phyloP scores from a whole-genome alignment of 352 stramenopile genomes.

The Halophytophthora batemanensis region DNA sequence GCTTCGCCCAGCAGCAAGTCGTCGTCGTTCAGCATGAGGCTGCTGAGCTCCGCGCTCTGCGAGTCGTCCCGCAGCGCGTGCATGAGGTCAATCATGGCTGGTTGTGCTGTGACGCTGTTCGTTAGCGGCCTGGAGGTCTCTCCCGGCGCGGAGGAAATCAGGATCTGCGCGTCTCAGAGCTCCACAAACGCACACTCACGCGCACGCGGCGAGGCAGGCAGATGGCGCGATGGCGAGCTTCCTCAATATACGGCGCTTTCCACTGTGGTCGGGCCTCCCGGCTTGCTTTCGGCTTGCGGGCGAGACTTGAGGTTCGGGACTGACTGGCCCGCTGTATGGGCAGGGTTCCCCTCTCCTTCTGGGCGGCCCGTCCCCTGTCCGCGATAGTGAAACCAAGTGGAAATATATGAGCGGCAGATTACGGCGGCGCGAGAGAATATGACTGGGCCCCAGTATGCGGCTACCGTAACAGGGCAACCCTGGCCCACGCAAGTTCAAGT shows the following conservation, averaged over 20 bases:
- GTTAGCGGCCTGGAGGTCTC: neutral
- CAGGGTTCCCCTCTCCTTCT: too few relatives aligned
- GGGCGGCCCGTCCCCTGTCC: too few relatives aligned
- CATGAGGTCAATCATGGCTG: slow-evolving; percentile 30
- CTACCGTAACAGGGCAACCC: neutral
- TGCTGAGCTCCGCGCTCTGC: slow-evolving; percentile 16
- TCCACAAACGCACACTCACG: too few relatives aligned
- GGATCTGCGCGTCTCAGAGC: slow-evolving; percentile 1
- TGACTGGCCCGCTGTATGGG: too few relatives aligned
- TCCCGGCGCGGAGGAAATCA: slow-evolving; percentile 13
- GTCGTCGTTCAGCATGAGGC: slow-evolving; percentile 26
- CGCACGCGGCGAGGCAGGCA: too few relatives aligned
- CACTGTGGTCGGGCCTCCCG: too few relatives aligned
- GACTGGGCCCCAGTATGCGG: neutral
- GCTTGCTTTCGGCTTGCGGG: too few relatives aligned
- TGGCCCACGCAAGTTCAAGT: slow-evolving; percentile 13
- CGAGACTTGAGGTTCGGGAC: too few relatives aligned
- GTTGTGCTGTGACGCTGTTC: slow-evolving; percentile 9
- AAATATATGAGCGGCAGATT: too few relatives aligned
- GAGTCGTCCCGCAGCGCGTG: slow-evolving; percentile 19
- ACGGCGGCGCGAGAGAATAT: neutral
- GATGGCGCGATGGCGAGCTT: too few relatives aligned
- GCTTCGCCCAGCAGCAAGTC: slow-evolving; percentile 7
- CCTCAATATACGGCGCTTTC: too few relatives aligned
- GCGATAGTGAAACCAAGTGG: too few relatives aligned